These are phyloP conservation scores for Aurifilum marmelostoma DNA, from an alignment of 2,329 filamentous ascomycete species.

Conservation along the genomic window DNA sequence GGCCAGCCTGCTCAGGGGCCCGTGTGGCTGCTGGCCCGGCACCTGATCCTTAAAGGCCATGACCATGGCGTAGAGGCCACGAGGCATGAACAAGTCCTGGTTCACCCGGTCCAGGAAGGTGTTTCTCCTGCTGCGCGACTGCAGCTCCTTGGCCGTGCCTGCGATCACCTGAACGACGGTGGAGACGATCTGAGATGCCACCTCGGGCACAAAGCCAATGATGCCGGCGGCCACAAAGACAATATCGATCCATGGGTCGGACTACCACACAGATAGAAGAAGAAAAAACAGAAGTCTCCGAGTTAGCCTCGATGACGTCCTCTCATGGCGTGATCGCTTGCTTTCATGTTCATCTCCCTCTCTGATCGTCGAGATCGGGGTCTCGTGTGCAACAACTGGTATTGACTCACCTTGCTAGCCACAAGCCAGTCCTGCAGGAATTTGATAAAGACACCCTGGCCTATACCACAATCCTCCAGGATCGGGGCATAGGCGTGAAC, in stretches of 20 bases:
- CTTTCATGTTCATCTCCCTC: not conserved
- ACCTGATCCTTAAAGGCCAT: constrained; percentile 37
- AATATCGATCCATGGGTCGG: constrained; percentile 32
- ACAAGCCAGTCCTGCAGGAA: constrained; percentile 41
- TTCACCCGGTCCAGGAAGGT: constrained; percentile 38
- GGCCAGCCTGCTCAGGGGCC: constrained; percentile 29
- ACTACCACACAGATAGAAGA: constrained; percentile 2
- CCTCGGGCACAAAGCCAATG: constrained; percentile 36
- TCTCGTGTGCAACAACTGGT: not conserved
- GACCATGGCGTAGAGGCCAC: constrained; percentile 37
- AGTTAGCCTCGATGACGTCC: constrained; percentile 8
- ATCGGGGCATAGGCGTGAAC: constrained; percentile 44
- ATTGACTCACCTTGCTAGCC: constrained; percentile 30
- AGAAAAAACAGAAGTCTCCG: not conserved
- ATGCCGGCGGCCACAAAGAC: constrained; percentile 32
- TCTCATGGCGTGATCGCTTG: not conserved
- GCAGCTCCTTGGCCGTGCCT: constrained; percentile 35
- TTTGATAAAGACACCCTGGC: constrained; percentile 41
- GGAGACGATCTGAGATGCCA: constrained; percentile 36
- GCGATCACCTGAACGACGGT: constrained; percentile 35
- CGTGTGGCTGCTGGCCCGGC: constrained; percentile 25
- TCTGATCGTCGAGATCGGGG: not conserved
- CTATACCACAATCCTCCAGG: constrained; percentile 40
- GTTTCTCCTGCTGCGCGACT: constrained; percentile 35
- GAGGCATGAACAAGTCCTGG: constrained; percentile 37